Conservation (phyloP, 768 basidiomycete species). For the Cystofilobasidium capitatum region DNA sequence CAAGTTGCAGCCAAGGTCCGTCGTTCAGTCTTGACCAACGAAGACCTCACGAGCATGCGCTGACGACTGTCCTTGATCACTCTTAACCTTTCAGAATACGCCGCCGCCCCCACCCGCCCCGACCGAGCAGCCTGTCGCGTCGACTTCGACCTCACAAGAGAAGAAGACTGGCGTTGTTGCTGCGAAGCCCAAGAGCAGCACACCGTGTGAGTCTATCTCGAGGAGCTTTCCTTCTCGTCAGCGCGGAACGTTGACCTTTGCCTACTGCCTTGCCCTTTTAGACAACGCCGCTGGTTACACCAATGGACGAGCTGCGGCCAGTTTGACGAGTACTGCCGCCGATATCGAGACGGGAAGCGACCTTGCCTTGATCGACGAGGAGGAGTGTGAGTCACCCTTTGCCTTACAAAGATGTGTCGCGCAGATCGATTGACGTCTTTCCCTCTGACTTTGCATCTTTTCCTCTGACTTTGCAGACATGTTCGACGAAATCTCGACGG, state of each 20-base stretch:
- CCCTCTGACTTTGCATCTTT: not conserved
- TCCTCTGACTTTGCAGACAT: conserved; percentile 47
- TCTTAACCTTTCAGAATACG: conserved; percentile 1
- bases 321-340: conserved; percentile 83
- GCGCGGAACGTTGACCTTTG: not conserved
- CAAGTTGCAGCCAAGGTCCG: conserved; percentile 40
- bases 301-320: conserved; percentile 79
- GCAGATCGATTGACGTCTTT: not conserved
- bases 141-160: conserved; percentile 9
- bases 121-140: conserved; percentile 15
- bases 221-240: not conserved
- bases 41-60: not conserved
- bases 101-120: conserved; percentile 25
- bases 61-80: no score
- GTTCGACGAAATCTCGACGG: conserved; percentile 85
- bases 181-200: conserved; percentile 19
- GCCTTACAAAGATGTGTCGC: not conserved
- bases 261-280: no score
- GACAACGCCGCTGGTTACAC: conserved; percentile 46
- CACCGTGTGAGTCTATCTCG: conserved; percentile 12
- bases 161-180: conserved; percentile 28
- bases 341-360: conserved; percentile 63
- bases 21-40: not conserved
- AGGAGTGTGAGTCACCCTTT: conserved; percentile 49
- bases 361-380: conserved; percentile 93